Base-by-base conservation (phyloP, 768 basidiomycete genomes). In the Amanita molliuscula region DNA sequence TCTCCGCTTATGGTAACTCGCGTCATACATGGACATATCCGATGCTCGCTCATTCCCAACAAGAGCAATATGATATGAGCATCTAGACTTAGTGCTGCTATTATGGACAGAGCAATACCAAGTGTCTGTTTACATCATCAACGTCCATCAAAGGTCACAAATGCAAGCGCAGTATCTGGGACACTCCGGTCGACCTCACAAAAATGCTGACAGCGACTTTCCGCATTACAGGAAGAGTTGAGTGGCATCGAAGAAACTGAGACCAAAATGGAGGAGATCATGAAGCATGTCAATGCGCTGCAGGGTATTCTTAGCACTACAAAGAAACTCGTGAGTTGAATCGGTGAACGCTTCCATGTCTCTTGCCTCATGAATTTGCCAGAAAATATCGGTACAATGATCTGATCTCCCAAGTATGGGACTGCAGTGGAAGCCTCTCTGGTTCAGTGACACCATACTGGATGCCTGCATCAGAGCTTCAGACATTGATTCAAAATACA, bases 221-320 rank as follows among this genome's bases (percentile, higher is more conserved):
- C 44, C 15, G 44, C 44, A 16, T 45, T 45, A 28, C 44, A 45
- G 44, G 44, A 45, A 34, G 44, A 45, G 44, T 45, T 45, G 44
- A 45, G 31, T 18, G 44, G 44, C 29, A 45, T 45, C 15, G 44
- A 45, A 34, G 44, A 45, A 45, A 45, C 26, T 45, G 44, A 45
- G 44, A 28, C 29, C 33, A 29, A 33, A 45, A 45, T 45, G 44
- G 44, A 31, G 31, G 44, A 33, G 44, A 45, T 45, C 31, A 34
- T 45, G 44, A 45, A 45, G 44, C 44, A 45, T 29, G 29, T 45
- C 2, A 29, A 45, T 28, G 44, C 44, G 16, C 5, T 45, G 15
- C 44, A 45, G 31, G 44, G 44, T 10, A 34, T 45, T 45, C 44
- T 45, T 45, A n/a, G 26, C 28, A 44, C 28, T 44, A 44, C 26